Conservation (phyloP, 2,329 filamentous ascomycete genomes). For the Orbilia oligospora region DNA sequence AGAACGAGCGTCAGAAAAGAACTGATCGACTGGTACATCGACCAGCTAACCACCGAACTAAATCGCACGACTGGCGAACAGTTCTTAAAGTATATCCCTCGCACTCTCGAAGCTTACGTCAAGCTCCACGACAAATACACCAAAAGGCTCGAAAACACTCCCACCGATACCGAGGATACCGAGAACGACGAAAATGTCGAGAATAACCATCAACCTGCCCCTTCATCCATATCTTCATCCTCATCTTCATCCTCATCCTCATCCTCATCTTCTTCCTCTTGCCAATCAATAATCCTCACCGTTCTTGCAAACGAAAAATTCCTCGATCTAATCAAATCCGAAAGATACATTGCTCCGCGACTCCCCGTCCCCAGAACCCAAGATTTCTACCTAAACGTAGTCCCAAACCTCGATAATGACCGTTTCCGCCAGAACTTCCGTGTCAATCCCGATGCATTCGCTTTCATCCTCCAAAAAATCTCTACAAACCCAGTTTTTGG, state of each 20-base stretch:
- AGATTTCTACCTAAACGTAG: constrained; percentile 17
- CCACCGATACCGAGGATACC: background rate
- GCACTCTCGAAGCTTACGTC: constrained; percentile 15
- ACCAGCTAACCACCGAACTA: constrained; percentile 10
- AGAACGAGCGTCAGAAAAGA: background rate
- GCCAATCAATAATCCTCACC: background rate
- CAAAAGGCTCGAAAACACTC: background rate
- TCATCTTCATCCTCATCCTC: background rate
- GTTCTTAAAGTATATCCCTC: constrained; percentile 2
- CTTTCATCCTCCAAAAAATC: constrained; percentile 1
- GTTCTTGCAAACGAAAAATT: constrained; percentile 1
- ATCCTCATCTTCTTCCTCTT: background rate
- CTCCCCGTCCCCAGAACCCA: constrained; percentile 5
- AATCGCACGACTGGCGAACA: constrained; percentile 17
- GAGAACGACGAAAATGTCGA: background rate
- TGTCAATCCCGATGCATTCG: constrained; percentile 12
- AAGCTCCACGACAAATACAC: constrained; percentile 12
- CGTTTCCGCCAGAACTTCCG: constrained; percentile 29
- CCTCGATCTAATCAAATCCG: constrained; percentile 12
- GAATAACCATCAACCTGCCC: background rate
- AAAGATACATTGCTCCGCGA: constrained; percentile 6
- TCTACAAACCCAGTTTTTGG: background rate
- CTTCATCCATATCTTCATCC: background rate
- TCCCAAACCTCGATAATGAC: constrained; percentile 7
- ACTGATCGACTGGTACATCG: constrained; percentile 12